These are phyloP conservation scores for Dictyostelium citrinum DNA, from an alignment of 78 protist species.

Conservation along the genomic window DNA sequence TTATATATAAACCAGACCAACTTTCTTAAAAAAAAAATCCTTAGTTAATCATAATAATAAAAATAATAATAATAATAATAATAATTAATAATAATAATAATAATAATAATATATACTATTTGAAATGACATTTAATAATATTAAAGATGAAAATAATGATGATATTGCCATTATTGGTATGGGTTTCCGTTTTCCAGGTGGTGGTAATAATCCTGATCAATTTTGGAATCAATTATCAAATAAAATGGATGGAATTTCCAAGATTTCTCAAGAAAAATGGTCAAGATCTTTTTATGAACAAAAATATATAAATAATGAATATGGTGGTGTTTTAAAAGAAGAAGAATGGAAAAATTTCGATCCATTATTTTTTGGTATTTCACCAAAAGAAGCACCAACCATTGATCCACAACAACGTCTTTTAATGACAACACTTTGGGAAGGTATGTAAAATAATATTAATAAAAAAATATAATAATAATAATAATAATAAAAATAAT, in stretches of 20 bases:
- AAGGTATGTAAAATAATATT: background rate
- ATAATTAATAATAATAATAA: too few relatives aligned
- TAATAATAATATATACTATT: background rate
- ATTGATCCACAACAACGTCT: conserved; percentile 91
- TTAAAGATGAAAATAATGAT: background rate
- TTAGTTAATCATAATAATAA: background rate
- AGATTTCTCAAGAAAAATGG: conserved; percentile 58
- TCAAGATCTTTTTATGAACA: conserved; percentile 41
- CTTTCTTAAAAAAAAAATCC: too few relatives aligned
- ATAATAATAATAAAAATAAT: too few relatives aligned
- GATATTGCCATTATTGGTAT: conserved; percentile 83
- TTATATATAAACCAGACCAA: too few relatives aligned
- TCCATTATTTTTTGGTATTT: conserved; percentile 56
- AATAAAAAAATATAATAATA: too few relatives aligned
- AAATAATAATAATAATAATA: background rate
- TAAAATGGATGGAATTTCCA: conserved; percentile 57
- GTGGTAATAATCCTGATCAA: conserved; percentile 31
- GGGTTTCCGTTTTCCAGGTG: conserved; percentile 82
- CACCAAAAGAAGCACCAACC: conserved; percentile 76
- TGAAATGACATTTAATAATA: conserved; percentile 11
- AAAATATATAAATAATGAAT: conserved; percentile 33
- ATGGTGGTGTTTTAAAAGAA: conserved; percentile 49
- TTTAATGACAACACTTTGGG: conserved; percentile 56
- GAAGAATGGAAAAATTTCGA: conserved; percentile 69
- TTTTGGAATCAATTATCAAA: conserved; percentile 57